These are phyloP conservation scores for Creolimax fragrantissima DNA, from an alignment of 78 protist species.

Conservation along the genomic window DNA sequence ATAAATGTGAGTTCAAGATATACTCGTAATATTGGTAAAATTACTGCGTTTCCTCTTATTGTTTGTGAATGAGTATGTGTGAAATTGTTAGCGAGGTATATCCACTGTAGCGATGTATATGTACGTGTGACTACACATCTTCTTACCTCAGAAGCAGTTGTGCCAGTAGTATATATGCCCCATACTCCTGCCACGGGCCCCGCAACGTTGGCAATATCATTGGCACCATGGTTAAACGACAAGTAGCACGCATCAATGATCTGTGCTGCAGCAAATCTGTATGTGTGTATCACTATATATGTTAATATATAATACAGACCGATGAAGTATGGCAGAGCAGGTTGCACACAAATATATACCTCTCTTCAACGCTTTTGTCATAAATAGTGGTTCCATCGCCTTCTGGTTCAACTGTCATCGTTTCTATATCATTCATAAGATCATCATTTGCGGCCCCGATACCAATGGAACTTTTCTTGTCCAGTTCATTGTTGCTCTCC, in stretches of 20 bases:
- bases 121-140: no score
- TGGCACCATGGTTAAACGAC: neutral
- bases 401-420: neutral
- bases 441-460: neutral
- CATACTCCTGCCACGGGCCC: neutral
- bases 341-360: neutral
- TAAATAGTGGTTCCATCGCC: neutral
- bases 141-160: neutral
- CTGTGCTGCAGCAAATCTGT: neutral
- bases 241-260: neutral
- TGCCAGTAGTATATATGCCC: neutral
- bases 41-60: no score
- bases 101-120: no score
- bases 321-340: neutral
- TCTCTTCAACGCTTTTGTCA: neutral
- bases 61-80: no score
- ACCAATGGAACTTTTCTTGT: neutral
- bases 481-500: neutral
- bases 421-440: neutral
- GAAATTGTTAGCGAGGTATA: no score
- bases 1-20: neutral
- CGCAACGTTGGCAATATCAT: constrained; percentile 3
- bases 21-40: no score
- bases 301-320: neutral
- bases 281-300: no score